Evolutionary conservation across 768 basidiomycete genomes (phyloP).

Genomic region (Pholiota microspora): DNA sequence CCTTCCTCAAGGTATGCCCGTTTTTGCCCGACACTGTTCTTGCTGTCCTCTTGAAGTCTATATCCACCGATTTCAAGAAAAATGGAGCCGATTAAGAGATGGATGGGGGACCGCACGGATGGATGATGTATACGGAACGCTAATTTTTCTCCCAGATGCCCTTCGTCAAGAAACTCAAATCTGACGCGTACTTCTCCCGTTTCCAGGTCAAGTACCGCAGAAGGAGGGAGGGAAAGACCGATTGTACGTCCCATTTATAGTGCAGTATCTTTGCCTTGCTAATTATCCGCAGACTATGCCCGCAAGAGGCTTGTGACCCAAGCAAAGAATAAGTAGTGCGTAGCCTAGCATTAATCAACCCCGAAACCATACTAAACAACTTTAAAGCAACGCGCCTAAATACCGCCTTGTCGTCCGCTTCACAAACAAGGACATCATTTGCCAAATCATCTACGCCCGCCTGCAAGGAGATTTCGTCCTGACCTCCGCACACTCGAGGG

Average conservation of each 20-base stretch:
- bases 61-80: conserved; percentile 5
- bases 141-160: conserved; percentile 61
- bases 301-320: conserved; percentile 96
- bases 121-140: conserved; percentile 30
- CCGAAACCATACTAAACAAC: too few species aligned
- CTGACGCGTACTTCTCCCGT: conserved; percentile 95
- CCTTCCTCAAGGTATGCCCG: conserved; percentile 40
- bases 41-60: not conserved
- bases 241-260: conserved; percentile 56
- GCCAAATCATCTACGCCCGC: conserved; percentile 95
- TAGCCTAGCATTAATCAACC: too few species aligned
- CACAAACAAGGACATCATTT: conserved; percentile 96
- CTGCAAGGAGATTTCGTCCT: conserved; percentile 96
- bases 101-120: conserved; percentile 26
- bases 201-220: conserved; percentile 99
- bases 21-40: not conserved
- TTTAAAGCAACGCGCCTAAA: conserved; percentile 84
- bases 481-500: conserved; percentile 81
- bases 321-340: conserved; percentile 99
- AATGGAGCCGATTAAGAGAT: conserved; percentile 23
- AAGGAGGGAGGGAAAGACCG: conserved; percentile 97
- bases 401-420: conserved; percentile 99
- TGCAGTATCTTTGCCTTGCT: conserved; percentile 11
- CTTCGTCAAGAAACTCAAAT: conserved; percentile 97
- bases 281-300: conserved; percentile 78